Conservation (phyloP, 306 rosid genomes). For the Alnus rubra region DNA sequence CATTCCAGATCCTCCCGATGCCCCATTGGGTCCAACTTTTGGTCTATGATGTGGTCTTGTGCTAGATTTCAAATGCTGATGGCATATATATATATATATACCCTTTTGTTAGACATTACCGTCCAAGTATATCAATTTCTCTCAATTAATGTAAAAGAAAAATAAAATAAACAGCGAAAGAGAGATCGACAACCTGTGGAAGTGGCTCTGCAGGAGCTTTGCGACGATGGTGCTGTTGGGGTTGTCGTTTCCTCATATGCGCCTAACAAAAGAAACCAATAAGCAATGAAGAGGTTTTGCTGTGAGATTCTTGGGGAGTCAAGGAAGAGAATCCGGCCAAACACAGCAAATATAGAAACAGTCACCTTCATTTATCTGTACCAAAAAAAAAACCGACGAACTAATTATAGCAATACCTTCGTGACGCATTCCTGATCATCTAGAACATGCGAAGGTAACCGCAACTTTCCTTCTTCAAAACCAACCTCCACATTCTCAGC, state of each 20-base stretch:
- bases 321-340: background rate
- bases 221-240: conserved; percentile 9
- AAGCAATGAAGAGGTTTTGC: too few relatives aligned
- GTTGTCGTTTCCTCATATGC: conserved; percentile 16
- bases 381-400: background rate
- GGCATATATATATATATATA: too few relatives aligned
- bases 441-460: conserved; percentile 62
- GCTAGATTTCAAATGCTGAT: conserved; percentile 34
- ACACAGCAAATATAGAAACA: background rate
- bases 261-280: conserved; percentile 12
- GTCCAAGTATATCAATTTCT: too few relatives aligned
- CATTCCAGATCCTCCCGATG: conserved; percentile 68
- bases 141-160: background rate
- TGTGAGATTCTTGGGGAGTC: too few relatives aligned
- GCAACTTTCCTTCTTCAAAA: conserved; percentile 60
- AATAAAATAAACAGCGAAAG: background rate
- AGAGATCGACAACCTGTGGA: conserved; percentile 7
- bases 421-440: conserved; percentile 37
- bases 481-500: conserved; percentile 41
- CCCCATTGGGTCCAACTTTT: conserved; percentile 29
- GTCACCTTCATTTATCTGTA: too few relatives aligned
- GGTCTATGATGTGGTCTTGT: conserved; percentile 36
- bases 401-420: conserved; percentile 33
- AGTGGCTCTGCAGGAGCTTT: conserved; percentile 21
- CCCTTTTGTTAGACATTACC: too few relatives aligned